Evolutionary conservation across 345 rosid species (phyloP), one percentile per base, ranked within the genome.

Genomic region (Acer yangbiense): DNA sequence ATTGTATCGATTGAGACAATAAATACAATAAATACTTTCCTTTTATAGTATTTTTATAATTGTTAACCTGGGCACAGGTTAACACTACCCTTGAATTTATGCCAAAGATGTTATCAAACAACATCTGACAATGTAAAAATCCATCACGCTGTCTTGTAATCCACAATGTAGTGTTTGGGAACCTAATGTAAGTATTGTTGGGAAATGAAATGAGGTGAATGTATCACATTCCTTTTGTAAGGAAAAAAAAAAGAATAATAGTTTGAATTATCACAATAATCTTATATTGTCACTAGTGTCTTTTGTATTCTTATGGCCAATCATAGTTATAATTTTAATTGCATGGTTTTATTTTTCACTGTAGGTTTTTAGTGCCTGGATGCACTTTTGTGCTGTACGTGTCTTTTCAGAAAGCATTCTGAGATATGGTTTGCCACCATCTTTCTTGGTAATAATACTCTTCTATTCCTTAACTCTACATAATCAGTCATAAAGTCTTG

Each of bases 331-430:
- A 29, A 20, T 54, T n/a, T 66, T 69, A 25, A 77, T 64, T 17
- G 46, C 50, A 60, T 65, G 61, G 44, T 62, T 57, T 75, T 71
- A n/a, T n/a, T 48, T 48, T 18, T 27, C 57, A 35, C 43, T 90
- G 84, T 86, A 97, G 98, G 98, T 94, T 84, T 97, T 97, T 81
- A 93, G 93, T 86, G 90, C 98, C 12, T 97, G 98, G 98, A 97
- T 97, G 99, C 99, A 97, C 85, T 97, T 97, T 76, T 97, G 98
- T 89, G 98, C 98, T 78, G 93, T 97, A n/a, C 97, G 98, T 65
- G 32, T 90, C 73, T 97, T 91, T 82, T 86, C 98, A 64, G 98
- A 97, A 87, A 94, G 99, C 86, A 97, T 97, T 61, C 85, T 97
- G 86, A 90, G 99, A 93, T 93, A 97, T 78, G 99, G 99, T 78